Percentiles rank a stretch among this genome's conserved stretches.
Evolutionary conservation across 306 rosid genomes (phyloP).

Genomic region (Lithocarpus polystachyus): DNA sequence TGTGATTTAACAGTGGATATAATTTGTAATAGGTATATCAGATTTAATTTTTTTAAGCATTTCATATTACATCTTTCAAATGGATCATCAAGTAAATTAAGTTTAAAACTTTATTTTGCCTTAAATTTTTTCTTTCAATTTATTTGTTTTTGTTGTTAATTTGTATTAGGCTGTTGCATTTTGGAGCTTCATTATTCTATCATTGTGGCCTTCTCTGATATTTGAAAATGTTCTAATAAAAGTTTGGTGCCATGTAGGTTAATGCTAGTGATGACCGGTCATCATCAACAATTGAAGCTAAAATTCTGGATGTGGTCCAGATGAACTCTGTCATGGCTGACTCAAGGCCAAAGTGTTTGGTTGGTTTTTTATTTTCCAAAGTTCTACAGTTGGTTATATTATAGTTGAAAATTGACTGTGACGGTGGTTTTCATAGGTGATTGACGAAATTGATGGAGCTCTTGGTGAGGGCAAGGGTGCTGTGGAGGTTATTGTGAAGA

Average conservation of each 20-base stretch:
- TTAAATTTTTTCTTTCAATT: not conserved
- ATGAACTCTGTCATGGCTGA: constrained; percentile 71
- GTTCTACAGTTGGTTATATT: not conserved
- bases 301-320: constrained; percentile 83
- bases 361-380: constrained; percentile 25
- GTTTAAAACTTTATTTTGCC: not conserved
- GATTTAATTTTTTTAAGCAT: not conserved
- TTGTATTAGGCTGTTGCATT: constrained; percentile 2
- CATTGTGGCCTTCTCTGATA: not conserved
- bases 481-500: constrained; percentile 86
- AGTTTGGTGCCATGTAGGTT: constrained; percentile 48
- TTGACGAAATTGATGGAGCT: constrained; percentile 97
- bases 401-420: not conserved
- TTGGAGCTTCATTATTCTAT: not conserved
- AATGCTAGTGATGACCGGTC: constrained; percentile 99
- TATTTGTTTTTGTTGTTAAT: not conserved
- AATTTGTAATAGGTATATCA: not conserved
- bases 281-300: constrained; percentile 72
- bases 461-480: constrained; percentile 96
- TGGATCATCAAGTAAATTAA: not conserved
- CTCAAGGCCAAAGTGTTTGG: constrained; percentile 87
- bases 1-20: not conserved
- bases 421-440: constrained; percentile 47
- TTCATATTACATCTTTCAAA: not conserved
- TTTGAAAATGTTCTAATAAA: not conserved